phyloP scores from a whole-genome alignment of 495 filamentous ascomycete species.

The Aspergillus olivimuriae region DNA sequence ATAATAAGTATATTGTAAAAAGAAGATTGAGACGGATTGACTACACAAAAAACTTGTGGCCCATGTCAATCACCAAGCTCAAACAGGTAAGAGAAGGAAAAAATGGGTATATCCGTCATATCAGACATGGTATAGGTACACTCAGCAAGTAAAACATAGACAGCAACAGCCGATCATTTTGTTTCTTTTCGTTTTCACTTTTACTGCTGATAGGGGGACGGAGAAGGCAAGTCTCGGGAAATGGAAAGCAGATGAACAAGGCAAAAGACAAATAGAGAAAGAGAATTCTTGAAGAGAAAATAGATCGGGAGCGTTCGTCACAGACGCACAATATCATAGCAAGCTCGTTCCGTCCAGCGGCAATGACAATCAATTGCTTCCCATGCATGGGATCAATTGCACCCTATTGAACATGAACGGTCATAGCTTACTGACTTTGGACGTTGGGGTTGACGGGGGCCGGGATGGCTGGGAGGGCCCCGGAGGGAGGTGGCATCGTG shows the following conservation, averaged over 20 bases:
- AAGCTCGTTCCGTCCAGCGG: slow-evolving; percentile 8
- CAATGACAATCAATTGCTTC: slow-evolving; percentile 2
- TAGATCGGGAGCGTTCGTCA: slow-evolving; percentile 16
- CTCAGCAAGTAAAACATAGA: too few species aligned
- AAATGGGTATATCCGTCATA: slow-evolving; percentile 5
- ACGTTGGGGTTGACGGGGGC: slow-evolving; percentile 1
- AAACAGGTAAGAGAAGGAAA: too few species aligned
- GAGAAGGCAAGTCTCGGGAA: neutral
- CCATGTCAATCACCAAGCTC: neutral
- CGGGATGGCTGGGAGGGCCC: slow-evolving; percentile 27
- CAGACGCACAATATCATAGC: slow-evolving; percentile 15
- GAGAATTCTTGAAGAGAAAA: neutral
- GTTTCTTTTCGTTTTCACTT: too few species aligned
- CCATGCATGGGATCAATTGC: slow-evolving; percentile 3
- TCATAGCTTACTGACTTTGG: slow-evolving; percentile 1
- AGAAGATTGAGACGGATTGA: too few species aligned
- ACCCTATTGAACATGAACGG: slow-evolving; percentile 1
- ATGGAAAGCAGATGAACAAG: neutral
- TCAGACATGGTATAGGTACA: neutral
- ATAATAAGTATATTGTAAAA: slow-evolving; percentile 1
- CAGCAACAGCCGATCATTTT: too few species aligned
- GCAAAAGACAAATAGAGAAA: neutral
- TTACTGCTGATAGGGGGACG: neutral
- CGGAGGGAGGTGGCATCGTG: slow-evolving; percentile 28
- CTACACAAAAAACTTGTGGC: neutral